Conservation (phyloP, 1,139 yeast genomes). For the Blastobotrys ciferrii region DNA sequence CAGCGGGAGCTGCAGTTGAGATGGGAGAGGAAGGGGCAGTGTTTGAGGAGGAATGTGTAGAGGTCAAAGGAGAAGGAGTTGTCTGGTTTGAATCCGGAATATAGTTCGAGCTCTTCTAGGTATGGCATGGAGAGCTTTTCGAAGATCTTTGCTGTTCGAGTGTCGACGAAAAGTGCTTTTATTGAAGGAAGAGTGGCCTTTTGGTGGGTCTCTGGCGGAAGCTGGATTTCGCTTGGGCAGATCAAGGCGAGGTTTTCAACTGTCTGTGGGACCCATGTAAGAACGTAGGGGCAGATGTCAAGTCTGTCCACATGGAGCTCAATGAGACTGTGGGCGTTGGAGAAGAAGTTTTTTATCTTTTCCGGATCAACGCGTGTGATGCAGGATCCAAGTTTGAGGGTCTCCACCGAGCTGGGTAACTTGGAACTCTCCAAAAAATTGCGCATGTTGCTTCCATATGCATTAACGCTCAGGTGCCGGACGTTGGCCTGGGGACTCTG, state of each 20-base stretch:
- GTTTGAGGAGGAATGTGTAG: not conserved
- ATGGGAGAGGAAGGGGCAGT: not conserved
- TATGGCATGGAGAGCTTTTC: not conserved
- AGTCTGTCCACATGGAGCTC: slow-evolving; percentile 2
- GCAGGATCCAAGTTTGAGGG: not conserved
- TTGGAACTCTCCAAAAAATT: not conserved
- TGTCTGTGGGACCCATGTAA: slow-evolving; percentile 2
- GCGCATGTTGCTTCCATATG: slow-evolving; percentile 2
- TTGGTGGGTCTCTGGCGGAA: not conserved
- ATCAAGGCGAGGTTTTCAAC: slow-evolving; percentile 1
- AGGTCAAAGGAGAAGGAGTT: not conserved
- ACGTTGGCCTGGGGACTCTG: not conserved
- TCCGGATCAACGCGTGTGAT: not conserved
- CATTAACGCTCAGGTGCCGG: not conserved
- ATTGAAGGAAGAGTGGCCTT: not conserved
- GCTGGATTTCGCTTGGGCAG: slow-evolving; percentile 3
- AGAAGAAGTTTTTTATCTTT: not conserved
- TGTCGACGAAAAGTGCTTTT: slow-evolving; percentile 1
- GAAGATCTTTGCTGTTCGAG: slow-evolving; percentile 3
- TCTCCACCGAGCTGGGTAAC: not conserved
- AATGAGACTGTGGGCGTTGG: not conserved
- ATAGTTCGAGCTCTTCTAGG: not conserved
- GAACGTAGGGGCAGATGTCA: slow-evolving; percentile 3
- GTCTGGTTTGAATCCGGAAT: slow-evolving; percentile 4
- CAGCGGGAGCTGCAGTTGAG: not conserved